These are phyloP conservation scores for Beta lomatogona DNA, from an alignment of 179 eudicot genomes.

Conservation along the genomic window DNA sequence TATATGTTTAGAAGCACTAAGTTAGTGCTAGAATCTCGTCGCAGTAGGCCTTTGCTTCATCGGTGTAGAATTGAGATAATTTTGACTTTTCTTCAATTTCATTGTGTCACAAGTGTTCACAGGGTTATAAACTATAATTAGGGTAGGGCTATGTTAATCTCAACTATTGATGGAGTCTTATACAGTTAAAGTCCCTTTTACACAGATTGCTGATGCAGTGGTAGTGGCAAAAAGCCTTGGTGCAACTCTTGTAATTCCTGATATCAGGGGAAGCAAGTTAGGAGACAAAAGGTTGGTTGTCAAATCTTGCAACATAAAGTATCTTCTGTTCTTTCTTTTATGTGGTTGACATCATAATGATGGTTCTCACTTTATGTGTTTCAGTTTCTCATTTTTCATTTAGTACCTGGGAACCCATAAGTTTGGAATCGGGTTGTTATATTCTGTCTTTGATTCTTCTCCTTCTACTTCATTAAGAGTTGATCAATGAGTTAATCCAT, in stretches of 20 bases:
- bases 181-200: not conserved
- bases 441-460: not conserved
- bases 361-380: not conserved
- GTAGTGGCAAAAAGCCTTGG: conserved; percentile 86
- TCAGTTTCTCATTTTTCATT: not conserved
- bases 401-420: not conserved
- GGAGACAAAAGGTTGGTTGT: conserved; percentile 79
- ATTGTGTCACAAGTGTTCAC: no score
- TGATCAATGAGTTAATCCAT: not conserved
- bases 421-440: not conserved
- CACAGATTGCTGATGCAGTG: conserved; percentile 90
- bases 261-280: conserved; percentile 83
- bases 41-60: not conserved
- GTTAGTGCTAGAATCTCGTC: not conserved
- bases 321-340: not conserved
- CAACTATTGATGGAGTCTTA: conserved; percentile 4
- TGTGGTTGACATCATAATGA: not conserved
- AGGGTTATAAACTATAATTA: not conserved
- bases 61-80: not conserved
- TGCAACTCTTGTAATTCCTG: conserved; percentile 96
- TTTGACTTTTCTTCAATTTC: not conserved
- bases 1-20: not conserved
- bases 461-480: not conserved
- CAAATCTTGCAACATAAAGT: not conserved
- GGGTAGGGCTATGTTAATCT: not conserved